Conservation (phyloP, 495 filamentous ascomycete species). For the Aspergillus diversus region DNA sequence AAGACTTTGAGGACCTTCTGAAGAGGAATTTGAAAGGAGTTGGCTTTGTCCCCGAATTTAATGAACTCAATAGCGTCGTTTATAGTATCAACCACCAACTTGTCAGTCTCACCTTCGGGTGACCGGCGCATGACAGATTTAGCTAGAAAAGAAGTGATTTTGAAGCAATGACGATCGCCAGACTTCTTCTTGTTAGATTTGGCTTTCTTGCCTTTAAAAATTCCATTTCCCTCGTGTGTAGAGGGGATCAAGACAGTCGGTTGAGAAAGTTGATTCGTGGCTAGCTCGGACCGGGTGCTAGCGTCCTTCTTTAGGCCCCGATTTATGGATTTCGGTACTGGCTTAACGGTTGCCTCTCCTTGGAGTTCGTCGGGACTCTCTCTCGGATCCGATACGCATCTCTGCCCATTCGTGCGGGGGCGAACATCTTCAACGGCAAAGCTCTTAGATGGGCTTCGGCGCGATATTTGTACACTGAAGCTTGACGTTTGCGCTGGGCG, state of each 20-base stretch:
- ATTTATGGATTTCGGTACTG: constrained; percentile 22
- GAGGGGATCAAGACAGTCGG: constrained; percentile 32
- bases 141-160: constrained; percentile 29
- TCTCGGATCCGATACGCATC: constrained; percentile 22
- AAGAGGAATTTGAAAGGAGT: constrained; percentile 22
- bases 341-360: constrained; percentile 38
- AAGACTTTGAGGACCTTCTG: constrained; percentile 25
- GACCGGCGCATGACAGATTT: constrained; percentile 22
- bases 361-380: constrained; percentile 53
- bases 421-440: background rate
- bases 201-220: constrained; percentile 21
- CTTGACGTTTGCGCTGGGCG: constrained; percentile 3
- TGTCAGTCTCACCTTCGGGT: constrained; percentile 8
- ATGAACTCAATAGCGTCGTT: constrained; percentile 12
- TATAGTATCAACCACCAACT: constrained; percentile 23
- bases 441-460: background rate
- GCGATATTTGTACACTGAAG: constrained; percentile 25
- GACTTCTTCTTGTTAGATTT: constrained; percentile 4
- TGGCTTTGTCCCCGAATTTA: background rate
- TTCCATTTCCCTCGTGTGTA: constrained; percentile 15
- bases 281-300: constrained; percentile 1
- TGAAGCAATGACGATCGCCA: constrained; percentile 8
- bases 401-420: constrained; percentile 13
- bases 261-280: constrained; percentile 33
- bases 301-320: constrained; percentile 12